Percentiles rank a stretch among this genome's conserved stretches.
These are phyloP conservation scores for Aspergillus sp. DNA, from an alignment of 2,329 filamentous ascomycete genomes.

Conservation along the genomic window DNA sequence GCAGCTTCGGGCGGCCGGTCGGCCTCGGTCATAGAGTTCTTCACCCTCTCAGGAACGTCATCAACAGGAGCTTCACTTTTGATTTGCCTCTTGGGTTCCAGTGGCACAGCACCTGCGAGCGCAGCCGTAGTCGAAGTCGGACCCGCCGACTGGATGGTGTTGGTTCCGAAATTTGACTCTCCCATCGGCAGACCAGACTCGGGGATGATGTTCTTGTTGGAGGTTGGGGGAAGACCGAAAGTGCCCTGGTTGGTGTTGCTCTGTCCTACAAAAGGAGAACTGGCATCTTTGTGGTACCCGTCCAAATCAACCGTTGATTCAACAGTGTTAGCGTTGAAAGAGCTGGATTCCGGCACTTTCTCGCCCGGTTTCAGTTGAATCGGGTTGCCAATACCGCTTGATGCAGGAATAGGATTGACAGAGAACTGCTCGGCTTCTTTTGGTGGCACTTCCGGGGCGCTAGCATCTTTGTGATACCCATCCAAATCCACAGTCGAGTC, in stretches of 20 bases:
- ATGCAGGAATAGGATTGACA: conserved; percentile 57
- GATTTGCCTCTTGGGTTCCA: conserved; percentile 30
- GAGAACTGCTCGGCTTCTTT: conserved; percentile 41
- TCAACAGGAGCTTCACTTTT: conserved; percentile 15
- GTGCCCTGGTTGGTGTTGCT: too few species aligned
- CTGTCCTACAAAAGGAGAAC: too few species aligned
- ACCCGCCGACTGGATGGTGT: conserved; percentile 49
- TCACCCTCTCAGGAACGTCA: conserved; percentile 41
- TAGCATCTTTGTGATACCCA: conserved; percentile 77
- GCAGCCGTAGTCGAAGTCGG: conserved; percentile 44
- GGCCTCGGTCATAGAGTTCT: conserved; percentile 45
- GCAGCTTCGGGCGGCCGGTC: conserved; percentile 66
- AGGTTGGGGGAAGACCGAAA: too few species aligned
- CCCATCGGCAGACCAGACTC: conserved; percentile 76
- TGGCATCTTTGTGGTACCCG: conserved; percentile 77
- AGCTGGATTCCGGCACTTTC: conserved; percentile 65
- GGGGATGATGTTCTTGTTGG: conserved; percentile 68
- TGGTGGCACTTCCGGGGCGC: conserved; percentile 63
- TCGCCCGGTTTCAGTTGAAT: conserved; percentile 75
- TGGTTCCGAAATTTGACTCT: conserved; percentile 30
- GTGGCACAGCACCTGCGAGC: conserved; percentile 40
- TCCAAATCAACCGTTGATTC: conserved; percentile 64
- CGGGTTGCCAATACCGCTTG: conserved; percentile 65
- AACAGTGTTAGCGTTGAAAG: conserved; percentile 65
- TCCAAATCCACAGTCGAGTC: conserved; percentile 64